Evolutionary conservation across 1,284 basidiomycete species (phyloP).

Genomic region (Sphaerobolus stellatus): DNA sequence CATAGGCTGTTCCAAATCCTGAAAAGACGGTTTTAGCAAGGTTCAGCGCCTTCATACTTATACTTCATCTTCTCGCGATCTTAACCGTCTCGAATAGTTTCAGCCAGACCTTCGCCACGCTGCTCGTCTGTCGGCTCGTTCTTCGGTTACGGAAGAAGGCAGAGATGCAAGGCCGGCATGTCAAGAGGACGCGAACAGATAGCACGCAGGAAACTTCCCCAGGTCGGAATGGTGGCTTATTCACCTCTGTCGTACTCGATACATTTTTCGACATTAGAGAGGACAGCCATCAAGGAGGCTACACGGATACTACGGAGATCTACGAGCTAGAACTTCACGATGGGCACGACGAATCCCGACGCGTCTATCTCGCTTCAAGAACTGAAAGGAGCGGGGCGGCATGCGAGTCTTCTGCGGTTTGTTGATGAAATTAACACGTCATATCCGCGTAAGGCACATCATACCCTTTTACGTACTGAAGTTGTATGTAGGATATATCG

Average conservation of each 20-base stretch:
- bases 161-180: background rate
- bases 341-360: no score
- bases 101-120: constrained; percentile 5
- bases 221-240: background rate
- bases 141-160: constrained; percentile 1
- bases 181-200: background rate
- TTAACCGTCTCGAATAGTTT: background rate
- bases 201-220: background rate
- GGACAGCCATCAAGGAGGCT: no score
- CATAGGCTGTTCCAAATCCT: background rate
- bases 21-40: background rate
- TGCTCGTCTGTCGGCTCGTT: constrained; percentile 3
- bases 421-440: no score
- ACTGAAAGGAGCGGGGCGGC: no score
- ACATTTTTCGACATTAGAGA: background rate
- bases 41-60: background rate
- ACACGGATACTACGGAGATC: no score
- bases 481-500: no score
- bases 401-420: no score
- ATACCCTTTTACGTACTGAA: no score
- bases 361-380: no score
- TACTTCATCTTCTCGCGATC: background rate
- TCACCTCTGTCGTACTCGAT: background rate
- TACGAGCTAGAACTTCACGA: no score
- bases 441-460: no score